A percentile compares a stretch with the other conserved stretches of the same genome.
Conservation (phyloP, 2,329 filamentous ascomycete species). For the Venturia effusa region DNA sequence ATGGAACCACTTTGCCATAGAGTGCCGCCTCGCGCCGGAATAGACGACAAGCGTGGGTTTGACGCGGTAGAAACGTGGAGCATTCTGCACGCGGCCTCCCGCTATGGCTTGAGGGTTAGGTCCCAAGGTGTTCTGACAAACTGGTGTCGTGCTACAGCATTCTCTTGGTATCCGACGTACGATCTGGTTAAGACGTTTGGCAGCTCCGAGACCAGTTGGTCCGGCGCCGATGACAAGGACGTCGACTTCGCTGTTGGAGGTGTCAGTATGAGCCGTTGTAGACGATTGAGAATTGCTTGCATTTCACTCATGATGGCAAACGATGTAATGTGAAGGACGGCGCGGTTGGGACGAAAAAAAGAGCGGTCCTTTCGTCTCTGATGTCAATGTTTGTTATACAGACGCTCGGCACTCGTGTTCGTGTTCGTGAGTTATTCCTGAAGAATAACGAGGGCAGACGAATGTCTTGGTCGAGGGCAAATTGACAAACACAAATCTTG, state of each 20-base stretch:
- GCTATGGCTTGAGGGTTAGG: constrained; percentile 10
- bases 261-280: not conserved
- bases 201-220: constrained; percentile 92
- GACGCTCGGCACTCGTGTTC: not conserved
- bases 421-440: not conserved
- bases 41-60: not conserved
- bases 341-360: not conserved
- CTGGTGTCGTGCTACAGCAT: not conserved
- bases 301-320: not conserved
- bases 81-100: not conserved
- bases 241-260: constrained; percentile 63
- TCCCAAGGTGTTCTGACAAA: constrained; percentile 14
- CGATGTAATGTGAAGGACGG: not conserved
- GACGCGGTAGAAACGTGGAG: not conserved
- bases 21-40: not conserved
- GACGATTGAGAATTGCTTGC: not conserved
- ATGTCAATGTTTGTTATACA: not conserved
- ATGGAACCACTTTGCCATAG: not conserved
- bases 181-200: constrained; percentile 94
- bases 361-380: not conserved
- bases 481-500: not conserved
- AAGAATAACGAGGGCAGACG: no score
- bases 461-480: not conserved
- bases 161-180: constrained; percentile 42
- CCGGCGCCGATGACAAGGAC: constrained; percentile 97